Base-by-base conservation (phyloP, 2,329 filamentous ascomycete species). In the Venturia effusa region DNA sequence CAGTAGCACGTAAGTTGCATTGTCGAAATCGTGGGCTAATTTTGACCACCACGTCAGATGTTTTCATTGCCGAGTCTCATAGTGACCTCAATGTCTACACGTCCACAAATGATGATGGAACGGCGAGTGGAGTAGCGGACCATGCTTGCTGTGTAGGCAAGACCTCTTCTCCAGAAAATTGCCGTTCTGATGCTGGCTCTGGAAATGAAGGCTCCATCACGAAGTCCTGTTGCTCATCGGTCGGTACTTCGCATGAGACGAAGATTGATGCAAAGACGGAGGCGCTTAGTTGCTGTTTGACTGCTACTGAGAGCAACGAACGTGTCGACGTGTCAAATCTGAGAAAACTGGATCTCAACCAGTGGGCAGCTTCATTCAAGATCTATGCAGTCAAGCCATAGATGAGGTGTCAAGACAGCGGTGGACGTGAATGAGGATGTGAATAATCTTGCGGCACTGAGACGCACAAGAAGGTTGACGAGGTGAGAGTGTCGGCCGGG, bases 41-140 rank as follows among this genome's bases (percentile, higher is more conserved):
- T 19, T 54, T 27, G 19, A 32, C 8, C 8, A 11, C 10, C 19
- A 37, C 17, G 45, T 17, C 66, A 79, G 77, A 79, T 62, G 68
- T 80, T 13, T 59, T 77, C 19, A 75, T 83, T 64, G 69, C 77
- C n/a, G 77, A 81, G 66, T 76, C 77, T 0, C 72, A 77, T 3
- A 74, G 72, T 6, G 77, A 83, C 66, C 68, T 83, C 32, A 81
- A 82, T 66, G 73, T 81, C 7, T 82, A 82, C 65, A 72, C 73
- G 39, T 69, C 74, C 43, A 55, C 51, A 34, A 55, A 55, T 13
- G 51, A 55, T 55, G 51, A 55, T 13, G 51, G 51, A 34, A 55
- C 45, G 19, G 59, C 41, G 11, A 37, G 37, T 40, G 43, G 69
- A 30, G 61, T 34, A 32, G 24, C 51, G 34, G 54, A n/a, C 30